phyloP scores from a whole-genome alignment of 179 eudicot genomes.

The Gypsophila paniculata region DNA sequence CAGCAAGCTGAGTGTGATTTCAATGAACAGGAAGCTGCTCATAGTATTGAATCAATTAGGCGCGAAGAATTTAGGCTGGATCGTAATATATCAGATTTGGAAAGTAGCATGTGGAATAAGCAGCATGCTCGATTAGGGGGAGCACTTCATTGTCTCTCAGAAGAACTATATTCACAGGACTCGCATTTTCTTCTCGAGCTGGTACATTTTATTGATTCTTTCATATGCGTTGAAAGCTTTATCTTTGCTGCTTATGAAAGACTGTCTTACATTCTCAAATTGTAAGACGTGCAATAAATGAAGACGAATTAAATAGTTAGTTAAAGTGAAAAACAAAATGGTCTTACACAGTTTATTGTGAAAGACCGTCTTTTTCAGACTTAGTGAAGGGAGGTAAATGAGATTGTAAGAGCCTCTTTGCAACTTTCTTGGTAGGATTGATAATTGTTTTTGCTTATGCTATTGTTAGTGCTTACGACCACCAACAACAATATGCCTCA shows the following conservation, averaged over 20 bases:
- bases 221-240: not conserved
- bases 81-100: slow-evolving; percentile 38
- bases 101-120: slow-evolving; percentile 58
- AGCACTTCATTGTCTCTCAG: slow-evolving; percentile 85
- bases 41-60: slow-evolving; percentile 65
- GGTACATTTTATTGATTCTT: slow-evolving; percentile 34
- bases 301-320: too few relatives aligned
- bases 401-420: too few relatives aligned
- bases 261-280: too few relatives aligned
- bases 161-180: slow-evolving; percentile 82
- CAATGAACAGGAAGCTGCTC: slow-evolving; percentile 37
- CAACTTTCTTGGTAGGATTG: too few relatives aligned
- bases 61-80: slow-evolving; percentile 77
- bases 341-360: too few relatives aligned
- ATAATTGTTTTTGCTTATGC: not conserved
- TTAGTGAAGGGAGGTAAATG: too few relatives aligned
- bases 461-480: too few relatives aligned
- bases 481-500: too few relatives aligned
- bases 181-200: slow-evolving; percentile 87
- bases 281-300: too few relatives aligned
- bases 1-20: slow-evolving; percentile 1
- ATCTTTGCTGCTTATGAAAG: too few relatives aligned
- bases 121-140: slow-evolving; percentile 89
- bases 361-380: too few relatives aligned
- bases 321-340: too few relatives aligned